Evolutionary conservation across 495 filamentous ascomycete genomes (phyloP), one percentile per base, ranked within the genome.

Genomic region (Talaromyces thailandensis): DNA sequence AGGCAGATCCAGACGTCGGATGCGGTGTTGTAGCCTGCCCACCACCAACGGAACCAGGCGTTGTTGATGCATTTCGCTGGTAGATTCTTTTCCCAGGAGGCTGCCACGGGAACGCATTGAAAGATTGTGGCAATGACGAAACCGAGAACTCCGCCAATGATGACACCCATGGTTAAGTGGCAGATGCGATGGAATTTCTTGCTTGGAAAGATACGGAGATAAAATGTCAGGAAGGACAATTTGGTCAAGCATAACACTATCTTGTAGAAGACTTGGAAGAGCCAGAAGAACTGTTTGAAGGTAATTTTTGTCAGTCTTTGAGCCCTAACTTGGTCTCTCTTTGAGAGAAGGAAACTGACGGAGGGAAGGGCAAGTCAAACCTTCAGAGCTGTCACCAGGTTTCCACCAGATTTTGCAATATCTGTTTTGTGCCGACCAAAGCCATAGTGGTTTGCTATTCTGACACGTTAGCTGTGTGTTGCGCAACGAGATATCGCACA

Each of bases 1-100:
- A 71, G 31, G 6, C 76, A 65, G 24, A 79, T 75, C 53, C 77
- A 58, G 5, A 79, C 48, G 63, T 82, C 80, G 26, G 73, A 74
- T 0, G 65, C 48, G 16, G 79, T 73, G 31, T 73, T 73, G 62
- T 65, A 65, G 26, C 61, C 63, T 2, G 68, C 67, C 62, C 64
- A 70, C 23, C 63, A 66, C 66, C 64, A 66, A 21, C 66, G 65
- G 26, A 70, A 62, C 31, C 59, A 51, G 25, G 64, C 52, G 40
- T 68, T 68, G 24, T 64, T 29, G 55, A 68, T 51, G 35, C 68
- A 68, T 56, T 59, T 60, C 55, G 61, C 62, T 2, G 66, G 62
- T 21, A 72, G 59, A 0, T 63, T 50, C 14, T 71, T 69, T 16
- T 71, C 14, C 76, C 76, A 81, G 64, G 71, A 72, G 14, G 67